Percentiles rank a stretch among this genome's conserved stretches.
Evolutionary conservation across 176 grass and related monocot genomes (phyloP).

Genomic region (Thinopyrum elongatum): DNA sequence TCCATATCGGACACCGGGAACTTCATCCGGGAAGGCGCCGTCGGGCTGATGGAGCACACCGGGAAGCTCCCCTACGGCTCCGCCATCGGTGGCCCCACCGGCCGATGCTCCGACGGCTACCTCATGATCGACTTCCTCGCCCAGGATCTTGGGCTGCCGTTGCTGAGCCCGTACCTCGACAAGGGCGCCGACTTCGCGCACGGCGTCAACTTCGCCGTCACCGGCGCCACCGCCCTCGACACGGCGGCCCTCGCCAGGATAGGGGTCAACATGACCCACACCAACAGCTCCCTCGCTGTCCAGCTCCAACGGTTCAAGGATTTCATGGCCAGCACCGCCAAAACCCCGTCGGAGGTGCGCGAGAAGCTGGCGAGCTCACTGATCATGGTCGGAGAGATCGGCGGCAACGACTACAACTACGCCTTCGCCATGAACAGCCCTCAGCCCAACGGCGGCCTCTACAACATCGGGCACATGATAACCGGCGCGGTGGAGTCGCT

Average conservation of each 20-base stretch:
- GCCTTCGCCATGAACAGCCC: conserved; percentile 53
- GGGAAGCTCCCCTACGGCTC: conserved; percentile 18
- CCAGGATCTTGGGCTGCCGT: conserved; percentile 24
- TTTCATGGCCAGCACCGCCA: neutral
- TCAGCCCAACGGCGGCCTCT: neutral
- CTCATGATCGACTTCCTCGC: conserved; percentile 40
- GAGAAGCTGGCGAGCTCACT: conserved; percentile 31
- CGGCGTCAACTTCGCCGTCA: conserved; percentile 58
- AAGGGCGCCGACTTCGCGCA: conserved; percentile 29
- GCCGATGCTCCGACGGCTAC: conserved; percentile 26
- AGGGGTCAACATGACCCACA: neutral
- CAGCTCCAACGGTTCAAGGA: conserved; percentile 9
- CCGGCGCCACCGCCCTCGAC: conserved; percentile 44
- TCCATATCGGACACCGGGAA: conserved; percentile 30
- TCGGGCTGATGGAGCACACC: conserved; percentile 2
- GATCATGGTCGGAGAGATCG: conserved; percentile 79
- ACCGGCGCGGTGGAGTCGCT: conserved; percentile 35
- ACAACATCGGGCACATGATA: neutral
- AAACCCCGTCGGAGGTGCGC: neutral
- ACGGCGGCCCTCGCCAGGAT: conserved; percentile 32
- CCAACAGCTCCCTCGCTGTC: neutral
- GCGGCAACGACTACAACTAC: conserved; percentile 98
- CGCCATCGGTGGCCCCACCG: conserved; percentile 1
- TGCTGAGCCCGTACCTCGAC: conserved; percentile 46
- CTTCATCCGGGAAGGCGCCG: conserved; percentile 20